Evolutionary conservation across 352 stramenopile species (phyloP).

Genomic region (Pilasporangium apinafurcum): DNA sequence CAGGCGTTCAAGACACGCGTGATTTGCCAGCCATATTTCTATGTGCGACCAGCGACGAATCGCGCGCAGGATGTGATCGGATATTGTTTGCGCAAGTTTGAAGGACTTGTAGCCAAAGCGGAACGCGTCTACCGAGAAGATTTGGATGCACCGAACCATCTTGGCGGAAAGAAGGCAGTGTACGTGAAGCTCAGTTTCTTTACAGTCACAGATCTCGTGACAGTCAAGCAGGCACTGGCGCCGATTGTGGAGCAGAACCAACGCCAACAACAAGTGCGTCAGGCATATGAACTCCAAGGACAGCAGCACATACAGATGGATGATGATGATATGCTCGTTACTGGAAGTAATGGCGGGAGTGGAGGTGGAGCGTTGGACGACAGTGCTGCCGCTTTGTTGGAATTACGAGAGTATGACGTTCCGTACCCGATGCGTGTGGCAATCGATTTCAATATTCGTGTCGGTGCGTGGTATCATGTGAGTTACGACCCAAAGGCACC

Average conservation of each 20-base stretch:
- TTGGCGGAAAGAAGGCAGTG: conserved; percentile 78
- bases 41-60: conserved; percentile 71
- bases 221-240: conserved; percentile 53
- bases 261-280: conserved; percentile 38
- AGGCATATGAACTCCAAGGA: conserved; percentile 68
- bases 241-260: conserved; percentile 67
- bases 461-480: conserved; percentile 97
- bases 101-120: conserved; percentile 75
- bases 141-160: conserved; percentile 87
- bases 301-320: conserved; percentile 24
- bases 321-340: conserved; percentile 37
- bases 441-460: conserved; percentile 95
- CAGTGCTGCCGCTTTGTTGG: conserved; percentile 71
- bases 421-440: conserved; percentile 94
- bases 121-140: conserved; percentile 83
- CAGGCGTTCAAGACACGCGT: conserved; percentile 95
- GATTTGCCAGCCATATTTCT: conserved; percentile 97
- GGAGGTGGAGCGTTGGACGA: conserved; percentile 29
- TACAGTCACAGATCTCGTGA: conserved; percentile 68
- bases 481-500: conserved; percentile 60
- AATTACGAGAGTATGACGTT: conserved; percentile 98
- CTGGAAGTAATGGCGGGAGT: conserved; percentile 6
- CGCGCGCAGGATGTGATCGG: conserved; percentile 65
- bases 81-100: conserved; percentile 83
- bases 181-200: conserved; percentile 91